phyloP scores from a whole-genome alignment of 139 green algal genomes.

The Penium margaritaceum region DNA sequence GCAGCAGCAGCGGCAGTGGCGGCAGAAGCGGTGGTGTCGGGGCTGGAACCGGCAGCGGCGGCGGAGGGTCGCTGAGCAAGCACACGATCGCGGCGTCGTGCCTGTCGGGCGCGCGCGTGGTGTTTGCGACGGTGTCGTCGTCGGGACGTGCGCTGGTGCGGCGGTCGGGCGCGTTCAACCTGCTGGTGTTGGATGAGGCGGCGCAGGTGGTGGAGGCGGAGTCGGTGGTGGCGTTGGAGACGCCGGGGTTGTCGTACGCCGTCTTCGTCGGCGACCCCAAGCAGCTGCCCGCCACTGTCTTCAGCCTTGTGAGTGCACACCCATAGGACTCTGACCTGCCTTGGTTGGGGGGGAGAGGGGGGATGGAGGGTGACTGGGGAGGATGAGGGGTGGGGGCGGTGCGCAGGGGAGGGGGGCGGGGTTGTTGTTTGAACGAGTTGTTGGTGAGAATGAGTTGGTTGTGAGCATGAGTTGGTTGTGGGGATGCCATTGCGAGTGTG shows the following conservation, averaged over 20 bases:
- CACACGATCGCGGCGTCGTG: background rate
- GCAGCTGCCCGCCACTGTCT: constrained; percentile 59
- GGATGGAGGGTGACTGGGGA: too few relatives aligned
- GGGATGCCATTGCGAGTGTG: too few relatives aligned
- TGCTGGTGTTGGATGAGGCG: constrained; percentile 88
- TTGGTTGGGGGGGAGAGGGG: too few relatives aligned
- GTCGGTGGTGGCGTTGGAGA: constrained; percentile 67
- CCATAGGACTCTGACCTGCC: too few relatives aligned
- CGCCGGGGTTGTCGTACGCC: constrained; percentile 51
- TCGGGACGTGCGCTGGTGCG: constrained; percentile 5
- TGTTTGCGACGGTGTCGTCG: constrained; percentile 31
- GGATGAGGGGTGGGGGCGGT: too few relatives aligned
- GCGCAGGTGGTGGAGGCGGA: constrained; percentile 78
- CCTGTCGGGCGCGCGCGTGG: background rate
- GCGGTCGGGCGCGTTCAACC: constrained; percentile 37
- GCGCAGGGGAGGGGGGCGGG: too few relatives aligned
- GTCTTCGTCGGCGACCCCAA: constrained; percentile 46
- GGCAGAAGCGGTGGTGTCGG: background rate
- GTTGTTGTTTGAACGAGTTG: too few relatives aligned
- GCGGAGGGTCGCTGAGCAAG: background rate
- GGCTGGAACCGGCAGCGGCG: background rate
- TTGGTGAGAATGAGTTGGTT: too few relatives aligned
- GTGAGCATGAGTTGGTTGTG: too few relatives aligned
- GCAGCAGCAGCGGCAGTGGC: background rate
- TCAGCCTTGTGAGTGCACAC: constrained; percentile 23